Evolutionary conservation across 345 rosid genomes (phyloP), one percentile per base, ranked within the genome.

Genomic region (Trapa bicornis): DNA sequence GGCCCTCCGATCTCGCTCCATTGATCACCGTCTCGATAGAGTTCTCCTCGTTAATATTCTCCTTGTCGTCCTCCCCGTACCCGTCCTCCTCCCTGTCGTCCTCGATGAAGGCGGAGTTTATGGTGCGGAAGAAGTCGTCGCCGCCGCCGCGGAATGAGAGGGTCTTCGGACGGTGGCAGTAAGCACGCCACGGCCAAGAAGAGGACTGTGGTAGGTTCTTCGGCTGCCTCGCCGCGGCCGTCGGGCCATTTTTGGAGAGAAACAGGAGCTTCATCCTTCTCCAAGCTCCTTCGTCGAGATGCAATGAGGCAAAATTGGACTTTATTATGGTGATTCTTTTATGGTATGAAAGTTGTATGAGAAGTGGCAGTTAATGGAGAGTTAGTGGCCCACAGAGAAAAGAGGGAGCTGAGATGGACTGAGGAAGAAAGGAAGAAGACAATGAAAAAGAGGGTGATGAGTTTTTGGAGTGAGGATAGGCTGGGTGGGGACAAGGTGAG

Each of bases 151-250:
- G 76, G 60, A 87, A 93, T 73, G 98, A 93, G 39, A 79, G 80
- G 66, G 97, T 90, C 79, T 83, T 83, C 12, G 97, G 96, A 52
- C 88, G 92, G 65, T 86, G 75, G 73, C 88, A 92, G 70, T 86
- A 81, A 33, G 47, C 12, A 3, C 86, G 88, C 98, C 98, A 92
- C 61, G 89, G 83, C 95, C 98, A 92, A n/a, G 86, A 75, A 10
- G 87, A 73, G 0, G 68, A 64, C 36, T 45, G n/a, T 3, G 16
- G 16, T 32, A 58, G 38, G 63, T 15, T 58, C 7, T 37, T 29
- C 16, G 38, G 3, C 9, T 53, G 16, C 64, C 45, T 37, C 10
- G 48, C 15, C 42, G 15, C 29, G 0, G 69, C 22, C 5, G 43
- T 7, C 72, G 70, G 33, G 66, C 37, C 64, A 72, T 63, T 80